phyloP scores from a whole-genome alignment of 2,329 filamentous ascomycete species.

The Fusarium piperis region DNA sequence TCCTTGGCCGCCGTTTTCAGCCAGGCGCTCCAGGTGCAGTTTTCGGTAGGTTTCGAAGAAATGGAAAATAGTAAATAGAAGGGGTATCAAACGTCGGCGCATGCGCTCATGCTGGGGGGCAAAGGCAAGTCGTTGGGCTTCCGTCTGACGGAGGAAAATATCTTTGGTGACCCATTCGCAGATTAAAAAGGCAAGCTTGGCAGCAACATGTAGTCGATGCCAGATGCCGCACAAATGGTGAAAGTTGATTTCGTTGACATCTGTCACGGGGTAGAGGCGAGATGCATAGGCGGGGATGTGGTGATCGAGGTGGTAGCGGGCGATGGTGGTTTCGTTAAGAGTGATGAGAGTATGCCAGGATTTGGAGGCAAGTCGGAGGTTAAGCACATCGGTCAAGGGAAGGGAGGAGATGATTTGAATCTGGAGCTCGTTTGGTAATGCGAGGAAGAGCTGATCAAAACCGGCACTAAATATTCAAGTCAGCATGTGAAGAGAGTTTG shows the following conservation, averaged over 20 bases:
- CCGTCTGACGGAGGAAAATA: constrained; percentile 68
- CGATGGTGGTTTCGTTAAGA: constrained; percentile 68
- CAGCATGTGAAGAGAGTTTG: background rate
- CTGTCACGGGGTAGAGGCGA: constrained; percentile 66
- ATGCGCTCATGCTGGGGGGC: constrained; percentile 70
- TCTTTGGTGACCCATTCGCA: constrained; percentile 73
- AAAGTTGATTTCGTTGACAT: constrained; percentile 60
- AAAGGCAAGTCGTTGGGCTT: constrained; percentile 65
- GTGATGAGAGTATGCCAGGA: constrained; percentile 69
- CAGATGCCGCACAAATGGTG: constrained; percentile 72
- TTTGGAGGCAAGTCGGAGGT: constrained; percentile 66
- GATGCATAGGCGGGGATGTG: constrained; percentile 69
- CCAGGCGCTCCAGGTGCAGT: constrained; percentile 66
- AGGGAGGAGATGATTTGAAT: constrained; percentile 69
- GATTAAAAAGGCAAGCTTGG: constrained; percentile 70
- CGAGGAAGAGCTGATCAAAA: constrained; percentile 67
- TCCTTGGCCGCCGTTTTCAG: constrained; percentile 61
- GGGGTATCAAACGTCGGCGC: constrained; percentile 70
- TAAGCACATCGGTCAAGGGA: constrained; percentile 69
- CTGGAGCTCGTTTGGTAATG: constrained; percentile 69
- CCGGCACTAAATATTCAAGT: constrained; percentile 39
- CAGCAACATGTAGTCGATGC: constrained; percentile 72
- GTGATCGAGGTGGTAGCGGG: constrained; percentile 68
- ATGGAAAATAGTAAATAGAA: constrained; percentile 73
- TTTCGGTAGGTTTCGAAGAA: constrained; percentile 73